A percentile compares a stretch with the other conserved stretches of the same genome.
phyloP scores from a whole-genome alignment of 441 rosid genomes.

The Iberis amara region DNA sequence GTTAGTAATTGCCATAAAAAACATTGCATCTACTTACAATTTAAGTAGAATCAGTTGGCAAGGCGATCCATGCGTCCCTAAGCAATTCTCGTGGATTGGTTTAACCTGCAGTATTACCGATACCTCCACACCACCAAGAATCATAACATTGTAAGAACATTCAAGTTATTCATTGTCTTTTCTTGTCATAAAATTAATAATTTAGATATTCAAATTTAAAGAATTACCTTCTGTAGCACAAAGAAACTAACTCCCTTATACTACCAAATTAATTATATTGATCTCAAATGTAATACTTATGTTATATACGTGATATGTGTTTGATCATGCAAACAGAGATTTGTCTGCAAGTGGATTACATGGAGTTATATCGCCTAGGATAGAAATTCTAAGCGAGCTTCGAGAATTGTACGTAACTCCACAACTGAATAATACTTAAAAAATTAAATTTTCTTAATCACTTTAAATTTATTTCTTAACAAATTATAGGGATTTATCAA shows the following conservation, averaged over 20 bases:
- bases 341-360: constrained; percentile 25
- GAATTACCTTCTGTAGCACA: too few relatives aligned
- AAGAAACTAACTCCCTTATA: too few relatives aligned
- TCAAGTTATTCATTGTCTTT: neutral
- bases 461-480: neutral
- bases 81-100: constrained; percentile 30
- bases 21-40: constrained; percentile 26
- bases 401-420: constrained; percentile 19
- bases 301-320: neutral
- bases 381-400: constrained; percentile 21
- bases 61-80: constrained; percentile 49
- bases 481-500: constrained; percentile 14
- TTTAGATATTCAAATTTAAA: too few relatives aligned
- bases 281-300: too few relatives aligned
- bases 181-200: too few relatives aligned
- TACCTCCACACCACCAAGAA: constrained; percentile 33
- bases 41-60: constrained; percentile 34
- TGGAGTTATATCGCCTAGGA: constrained; percentile 19
- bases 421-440: neutral
- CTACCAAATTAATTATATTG: too few relatives aligned
- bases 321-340: constrained; percentile 6
- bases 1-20: constrained; percentile 29
- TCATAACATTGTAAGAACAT: constrained; percentile 35
- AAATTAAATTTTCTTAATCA: neutral
- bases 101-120: constrained; percentile 25